Conservation (phyloP, 805 yeast species). For the Saccharomyces paradoxus region DNA sequence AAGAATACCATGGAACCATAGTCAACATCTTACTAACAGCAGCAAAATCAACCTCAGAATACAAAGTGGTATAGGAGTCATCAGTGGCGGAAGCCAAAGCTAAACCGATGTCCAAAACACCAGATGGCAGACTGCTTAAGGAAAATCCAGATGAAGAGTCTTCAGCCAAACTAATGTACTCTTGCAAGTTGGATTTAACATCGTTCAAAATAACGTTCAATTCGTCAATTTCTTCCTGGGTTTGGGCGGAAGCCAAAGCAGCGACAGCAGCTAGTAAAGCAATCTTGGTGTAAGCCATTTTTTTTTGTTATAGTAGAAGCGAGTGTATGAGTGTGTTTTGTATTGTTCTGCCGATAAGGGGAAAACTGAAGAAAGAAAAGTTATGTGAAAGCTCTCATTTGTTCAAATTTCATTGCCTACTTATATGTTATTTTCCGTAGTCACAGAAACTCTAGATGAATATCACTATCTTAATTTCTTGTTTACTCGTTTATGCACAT, state of each 20-base stretch:
- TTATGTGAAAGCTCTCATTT: not conserved
- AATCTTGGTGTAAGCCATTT: conserved; percentile 7
- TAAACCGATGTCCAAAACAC: conserved; percentile 13
- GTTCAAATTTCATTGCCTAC: not conserved
- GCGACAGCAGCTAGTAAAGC: conserved; percentile 9
- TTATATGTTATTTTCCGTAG: not conserved
- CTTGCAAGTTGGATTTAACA: conserved; percentile 7
- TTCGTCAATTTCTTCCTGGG: conserved; percentile 10
- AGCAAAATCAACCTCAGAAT: conserved; percentile 21
- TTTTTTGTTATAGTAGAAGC: conserved; percentile 1
- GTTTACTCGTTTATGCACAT: not conserved
- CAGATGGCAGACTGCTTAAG: conserved; percentile 9
- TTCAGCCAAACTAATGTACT: conserved; percentile 8
- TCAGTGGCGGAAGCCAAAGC: conserved; percentile 29
- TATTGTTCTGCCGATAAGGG: too few species aligned
- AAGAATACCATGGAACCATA: conserved; percentile 30
- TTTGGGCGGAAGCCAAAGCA: conserved; percentile 10
- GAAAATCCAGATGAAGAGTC: conserved; percentile 7
- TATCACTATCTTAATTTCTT: not conserved
- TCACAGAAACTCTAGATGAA: not conserved
- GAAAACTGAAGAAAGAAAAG: not conserved
- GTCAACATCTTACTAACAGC: conserved; percentile 24
- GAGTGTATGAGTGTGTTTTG: not conserved
- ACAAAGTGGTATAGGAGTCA: conserved; percentile 29
- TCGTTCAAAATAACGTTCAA: conserved; percentile 11